Evolutionary conservation across 108 stramenopile genomes (phyloP), one percentile per base, ranked within the genome.

Genomic region (Skeletonema menzelii): DNA sequence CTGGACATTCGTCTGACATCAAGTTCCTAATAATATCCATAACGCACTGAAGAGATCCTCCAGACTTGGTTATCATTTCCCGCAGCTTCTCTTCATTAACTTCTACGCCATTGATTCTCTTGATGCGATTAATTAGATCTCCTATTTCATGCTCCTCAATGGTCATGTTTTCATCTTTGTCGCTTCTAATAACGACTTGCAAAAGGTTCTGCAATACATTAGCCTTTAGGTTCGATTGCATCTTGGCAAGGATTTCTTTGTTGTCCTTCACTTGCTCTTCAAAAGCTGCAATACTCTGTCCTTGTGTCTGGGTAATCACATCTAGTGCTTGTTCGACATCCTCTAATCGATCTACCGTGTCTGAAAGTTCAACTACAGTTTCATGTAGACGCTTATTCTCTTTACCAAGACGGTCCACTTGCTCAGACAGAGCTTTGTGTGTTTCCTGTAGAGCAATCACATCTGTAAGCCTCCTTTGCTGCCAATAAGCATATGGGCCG

Each of bases 291-390:
- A 93, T 84, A 22, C 83, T 84, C 70, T 85, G 76, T 8, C 84
- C 85, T 57, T 93, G 85, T 5, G 87, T 88, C 30, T 82, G 77
- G 11, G 86, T 78, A 44, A 93, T 89, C 2, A 84, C 79, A 47
- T 87, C 80, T 55, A 93, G 73, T 12, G 89, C 88, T 26, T 87
- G 75, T 26, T 89, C 84, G 0, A 86, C 79, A 56, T 89, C 89
- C 79, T 89, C 74, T 47, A 93, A 65, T 27, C 69, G 68, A 74
- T 88, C 85, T 10, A 93, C 68, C 2, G 75, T 81, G 12, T 65
- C 60, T 31, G 75, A 72, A 56, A 81, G 80, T 30, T 81, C 71
- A n/a, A 27, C 80, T 4, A 76, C 75, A 19, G 76, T 76, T 27
- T 35, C 71, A 28, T 66, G 80, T 17, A 81, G 70, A 13, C 80